These are phyloP conservation scores for Syzygium oleosum DNA, from an alignment of 345 rosid species.

Conservation along the genomic window DNA sequence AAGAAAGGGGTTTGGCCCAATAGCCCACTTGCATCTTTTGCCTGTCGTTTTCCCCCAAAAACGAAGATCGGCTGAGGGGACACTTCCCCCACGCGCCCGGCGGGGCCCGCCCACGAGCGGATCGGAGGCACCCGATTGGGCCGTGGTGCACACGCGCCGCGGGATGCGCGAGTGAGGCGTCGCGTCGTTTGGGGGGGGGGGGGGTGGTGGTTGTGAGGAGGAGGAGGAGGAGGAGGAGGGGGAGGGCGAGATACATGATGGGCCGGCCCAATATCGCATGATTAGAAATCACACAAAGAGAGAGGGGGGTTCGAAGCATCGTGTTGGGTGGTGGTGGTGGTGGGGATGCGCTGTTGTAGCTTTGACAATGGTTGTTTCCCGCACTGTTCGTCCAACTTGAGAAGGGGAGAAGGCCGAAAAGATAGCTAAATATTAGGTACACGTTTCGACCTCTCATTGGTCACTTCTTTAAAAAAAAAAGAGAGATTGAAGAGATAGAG, in stretches of 20 bases:
- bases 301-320: neutral
- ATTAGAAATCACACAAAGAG: neutral
- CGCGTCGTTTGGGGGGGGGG: neutral
- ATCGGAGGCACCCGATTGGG: neutral
- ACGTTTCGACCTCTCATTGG: neutral
- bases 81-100: neutral
- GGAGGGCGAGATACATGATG: neutral
- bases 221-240: no score
- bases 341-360: neutral
- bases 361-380: neutral
- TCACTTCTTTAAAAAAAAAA: neutral
- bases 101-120: neutral
- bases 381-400: neutral
- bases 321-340: neutral
- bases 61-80: neutral
- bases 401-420: neutral
- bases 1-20: neutral
- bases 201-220: no score
- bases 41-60: neutral
- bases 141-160: neutral
- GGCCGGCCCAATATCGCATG: neutral
- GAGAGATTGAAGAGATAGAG: neutral
- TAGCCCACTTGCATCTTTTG: neutral
- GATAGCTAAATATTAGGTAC: neutral
- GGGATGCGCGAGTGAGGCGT: neutral